Evolutionary conservation across 169 alveolate genomes (phyloP).

Genomic region (Plasmodium adleri): DNA sequence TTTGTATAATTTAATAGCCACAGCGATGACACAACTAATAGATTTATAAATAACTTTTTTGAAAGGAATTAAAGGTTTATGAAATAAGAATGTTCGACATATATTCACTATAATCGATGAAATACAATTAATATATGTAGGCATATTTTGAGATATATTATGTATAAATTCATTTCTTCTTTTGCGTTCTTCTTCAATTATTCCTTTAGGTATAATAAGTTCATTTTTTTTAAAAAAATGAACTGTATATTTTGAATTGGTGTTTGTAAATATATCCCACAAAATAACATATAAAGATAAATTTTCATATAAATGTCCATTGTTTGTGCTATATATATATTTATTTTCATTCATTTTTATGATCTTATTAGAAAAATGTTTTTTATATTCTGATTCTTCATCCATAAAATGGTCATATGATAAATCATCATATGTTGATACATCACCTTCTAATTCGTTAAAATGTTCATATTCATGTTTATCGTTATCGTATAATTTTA

Average conservation of each 20-base stretch:
- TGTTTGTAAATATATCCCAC: constrained; percentile 68
- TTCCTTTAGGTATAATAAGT: constrained; percentile 31
- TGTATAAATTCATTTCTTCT: constrained; percentile 67
- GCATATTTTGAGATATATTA: constrained; percentile 61
- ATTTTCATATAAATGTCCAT: constrained; percentile 22
- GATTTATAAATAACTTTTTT: constrained; percentile 60
- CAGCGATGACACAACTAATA: constrained; percentile 42
- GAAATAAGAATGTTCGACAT: constrained; percentile 49
- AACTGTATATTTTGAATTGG: constrained; percentile 58
- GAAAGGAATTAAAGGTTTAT: constrained; percentile 61
- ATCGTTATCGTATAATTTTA: not conserved
- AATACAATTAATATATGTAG: constrained; percentile 19
- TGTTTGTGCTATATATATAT: constrained; percentile 20
- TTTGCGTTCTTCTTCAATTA: constrained; percentile 41
- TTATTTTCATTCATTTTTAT: constrained; percentile 8
- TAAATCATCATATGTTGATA: not conserved
- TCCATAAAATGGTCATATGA: not conserved
- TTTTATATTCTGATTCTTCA: not conserved
- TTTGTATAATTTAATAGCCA: constrained; percentile 28
- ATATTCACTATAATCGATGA: constrained; percentile 43
- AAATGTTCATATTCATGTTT: not conserved
- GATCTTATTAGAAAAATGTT: too few relatives aligned
- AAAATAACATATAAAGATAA: constrained; percentile 66
- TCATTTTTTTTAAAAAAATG: constrained; percentile 24
- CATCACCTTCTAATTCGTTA: not conserved